Base-by-base conservation (phyloP, 441 rosid species). In the Erysimum pusillum region DNA sequence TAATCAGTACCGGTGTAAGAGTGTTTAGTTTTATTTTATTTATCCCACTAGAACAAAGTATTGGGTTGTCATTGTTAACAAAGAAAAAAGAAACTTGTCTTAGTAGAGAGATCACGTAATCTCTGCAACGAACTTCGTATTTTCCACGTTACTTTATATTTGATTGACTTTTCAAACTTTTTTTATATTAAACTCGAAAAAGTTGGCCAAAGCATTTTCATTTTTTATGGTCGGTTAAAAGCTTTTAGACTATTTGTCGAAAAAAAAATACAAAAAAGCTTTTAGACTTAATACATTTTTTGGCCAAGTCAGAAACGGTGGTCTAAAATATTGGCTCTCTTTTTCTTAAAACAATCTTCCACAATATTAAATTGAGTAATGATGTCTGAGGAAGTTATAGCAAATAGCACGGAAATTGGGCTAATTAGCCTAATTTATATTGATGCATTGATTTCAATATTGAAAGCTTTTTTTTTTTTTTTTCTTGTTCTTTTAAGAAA, bases 91-190 rank as follows among this genome's bases (percentile, higher is more conserved):
- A 57, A 45, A 35, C 7, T 56, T 48, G 28, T 59, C 25, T 67
- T 67, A 58, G 73, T 15, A 36, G 53, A 35, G n/a, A 67, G 73
- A 75, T 67, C 44, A 59, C 74, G 79, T 59, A 59, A 39, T 61
- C 32, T 28, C 34, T 53, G 25, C 36, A 56, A 70, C 60, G 60
- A 51, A 15, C 17, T 9, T 9, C 63, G 58, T 64, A 57, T 77
- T 70, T 76, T 54, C 58, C 52, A 70, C 76, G 54, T 71, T 63
- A 54, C n/a, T 77, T 77, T 54, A 60, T 11, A 51, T 52, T 53
- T 9, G 7, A 70, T 76, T 76, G 79, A 69, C 79, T 34, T 53
- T n/a, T 62, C 42, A 67, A 49, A 9, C 17, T 49, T 48, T 48
- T 20, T 22, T 2, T 36, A 67, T 20, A 14, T 39, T 11, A n/a